Conservation (phyloP, 352 stramenopile genomes). For the Pythium aristosporum region DNA sequence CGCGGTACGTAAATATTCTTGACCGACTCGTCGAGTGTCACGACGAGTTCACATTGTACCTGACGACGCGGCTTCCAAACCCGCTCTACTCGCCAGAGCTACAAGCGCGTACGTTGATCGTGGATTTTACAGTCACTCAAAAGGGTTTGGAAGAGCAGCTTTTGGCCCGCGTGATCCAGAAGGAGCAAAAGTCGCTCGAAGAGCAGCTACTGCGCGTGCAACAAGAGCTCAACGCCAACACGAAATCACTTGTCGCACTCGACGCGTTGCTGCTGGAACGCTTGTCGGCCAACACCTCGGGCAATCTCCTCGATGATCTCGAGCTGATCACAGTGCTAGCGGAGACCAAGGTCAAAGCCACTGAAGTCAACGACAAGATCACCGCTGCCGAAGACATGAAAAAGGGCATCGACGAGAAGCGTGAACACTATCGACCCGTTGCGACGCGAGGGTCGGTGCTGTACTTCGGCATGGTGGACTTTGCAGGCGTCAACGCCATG, state of each 20-base stretch:
- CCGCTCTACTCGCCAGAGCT: slow-evolving; percentile 73
- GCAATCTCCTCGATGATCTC: slow-evolving; percentile 87
- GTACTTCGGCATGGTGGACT: slow-evolving; percentile 91
- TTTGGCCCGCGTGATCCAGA: slow-evolving; percentile 88
- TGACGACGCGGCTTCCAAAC: slow-evolving; percentile 66
- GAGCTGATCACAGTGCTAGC: slow-evolving; percentile 86
- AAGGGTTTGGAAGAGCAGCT: slow-evolving; percentile 91
- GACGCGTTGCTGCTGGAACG: slow-evolving; percentile 86
- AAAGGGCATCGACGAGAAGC: slow-evolving; percentile 88
- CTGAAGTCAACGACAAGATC: slow-evolving; percentile 91
- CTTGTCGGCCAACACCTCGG: slow-evolving; percentile 75
- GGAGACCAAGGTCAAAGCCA: slow-evolving; percentile 89
- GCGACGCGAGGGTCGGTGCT: slow-evolving; percentile 83
- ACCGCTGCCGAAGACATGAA: slow-evolving; percentile 84
- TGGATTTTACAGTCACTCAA: slow-evolving; percentile 93
- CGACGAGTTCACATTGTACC: slow-evolving; percentile 63
- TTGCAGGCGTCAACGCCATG: slow-evolving; percentile 87
- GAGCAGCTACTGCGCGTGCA: slow-evolving; percentile 88
- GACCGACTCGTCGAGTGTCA: slow-evolving; percentile 70
- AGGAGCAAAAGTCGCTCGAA: slow-evolving; percentile 89
- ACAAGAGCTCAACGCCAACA: slow-evolving; percentile 84
- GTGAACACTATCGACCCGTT: slow-evolving; percentile 90
- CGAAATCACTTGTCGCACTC: slow-evolving; percentile 80
- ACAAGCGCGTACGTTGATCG: slow-evolving; percentile 60
- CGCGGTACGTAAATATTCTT: slow-evolving; percentile 65